These are phyloP conservation scores for Tuber magnatum DNA, from an alignment of 495 filamentous ascomycete genomes.

Conservation along the genomic window DNA sequence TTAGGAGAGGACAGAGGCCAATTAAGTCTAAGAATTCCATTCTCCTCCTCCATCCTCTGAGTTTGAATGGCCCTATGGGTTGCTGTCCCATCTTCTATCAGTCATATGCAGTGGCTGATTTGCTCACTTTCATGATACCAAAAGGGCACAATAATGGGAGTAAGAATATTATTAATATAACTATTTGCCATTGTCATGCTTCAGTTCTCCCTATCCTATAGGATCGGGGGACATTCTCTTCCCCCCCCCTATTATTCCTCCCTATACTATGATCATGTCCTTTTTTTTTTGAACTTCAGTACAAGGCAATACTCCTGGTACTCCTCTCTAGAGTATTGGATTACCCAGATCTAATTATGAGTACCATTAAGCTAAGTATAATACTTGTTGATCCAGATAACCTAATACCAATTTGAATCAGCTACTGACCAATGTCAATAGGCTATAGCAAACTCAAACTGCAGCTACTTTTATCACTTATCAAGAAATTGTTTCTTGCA, in stretches of 20 bases:
- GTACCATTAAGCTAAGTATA: too few species aligned
- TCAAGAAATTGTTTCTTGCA: slow-evolving; percentile 1
- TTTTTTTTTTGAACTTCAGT: too few species aligned
- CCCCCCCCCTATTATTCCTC: too few species aligned
- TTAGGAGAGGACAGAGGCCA: slow-evolving; percentile 20
- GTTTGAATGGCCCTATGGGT: neutral
- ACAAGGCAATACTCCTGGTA: too few species aligned
- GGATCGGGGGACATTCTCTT: too few species aligned
- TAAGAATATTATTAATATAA: slow-evolving; percentile 13
- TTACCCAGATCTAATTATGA: too few species aligned
- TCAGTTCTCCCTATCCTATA: too few species aligned
- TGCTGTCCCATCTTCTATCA: slow-evolving; percentile 15
- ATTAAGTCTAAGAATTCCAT: neutral
- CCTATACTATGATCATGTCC: too few species aligned
- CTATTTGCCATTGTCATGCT: slow-evolving; percentile 8
- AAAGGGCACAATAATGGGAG: slow-evolving; percentile 15
- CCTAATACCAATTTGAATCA: slow-evolving; percentile 11
- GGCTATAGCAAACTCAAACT: neutral
- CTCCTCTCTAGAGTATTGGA: too few species aligned
- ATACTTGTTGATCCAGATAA: neutral
- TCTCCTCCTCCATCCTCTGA: neutral
- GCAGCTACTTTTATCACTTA: neutral
- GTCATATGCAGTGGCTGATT: neutral
- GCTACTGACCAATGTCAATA: neutral
- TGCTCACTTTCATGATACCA: slow-evolving; percentile 10